Base-by-base conservation (phyloP, 1,284 basidiomycete genomes). In the Cutaneotrichosporon sp. region DNA sequence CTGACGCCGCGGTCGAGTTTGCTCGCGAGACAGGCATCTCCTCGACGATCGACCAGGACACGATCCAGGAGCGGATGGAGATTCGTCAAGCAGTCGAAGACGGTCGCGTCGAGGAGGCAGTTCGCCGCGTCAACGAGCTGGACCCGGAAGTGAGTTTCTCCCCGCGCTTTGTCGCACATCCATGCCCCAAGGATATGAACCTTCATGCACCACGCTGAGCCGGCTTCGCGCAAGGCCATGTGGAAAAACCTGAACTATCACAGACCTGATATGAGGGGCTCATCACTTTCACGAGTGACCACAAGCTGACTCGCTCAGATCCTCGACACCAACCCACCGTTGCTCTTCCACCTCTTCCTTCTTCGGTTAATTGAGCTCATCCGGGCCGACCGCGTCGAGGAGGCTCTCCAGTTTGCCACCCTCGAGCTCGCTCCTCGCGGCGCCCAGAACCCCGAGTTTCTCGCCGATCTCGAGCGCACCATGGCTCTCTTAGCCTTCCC, bases 131-230 rank as follows among this genome's bases (percentile, higher is more conserved):
- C 53, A 98, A 98, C 73, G 95, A 98, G 76, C 81, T 99, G 64
- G 92, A 98, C 77, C 93, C 94, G 34, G 95, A 98, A 88, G 95
- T 98, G 79, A 82, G 92, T 81, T 53, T 64, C 25, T 54, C 29
- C 9, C 29, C 4, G 29, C 29, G 29, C 29, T 67, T 43, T 60
- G 66, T 34, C 24, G 31, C 53, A 33, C 47, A 13, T 8, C 38
- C 49, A n/a, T n/a, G 47, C 70, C 75, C 75, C 78, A 77, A 90
- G 80, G 92, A 95, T 95, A 54, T 92, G 88, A 84, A 90, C 73
- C 72, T 79, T 91, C 93, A 97, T 97, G 95, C 95, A 98, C 95
- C 95, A 97, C 94, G 90, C 95, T 87, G 84, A 97, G 89, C 83
- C 87, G 84, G 72, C 70, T 67, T 69, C 65, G 50, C 38, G 72